Evolutionary conservation across 352 stramenopile genomes (phyloP), one percentile per base, ranked within the genome.

Genomic region (Hyphochytrium catenoides): DNA sequence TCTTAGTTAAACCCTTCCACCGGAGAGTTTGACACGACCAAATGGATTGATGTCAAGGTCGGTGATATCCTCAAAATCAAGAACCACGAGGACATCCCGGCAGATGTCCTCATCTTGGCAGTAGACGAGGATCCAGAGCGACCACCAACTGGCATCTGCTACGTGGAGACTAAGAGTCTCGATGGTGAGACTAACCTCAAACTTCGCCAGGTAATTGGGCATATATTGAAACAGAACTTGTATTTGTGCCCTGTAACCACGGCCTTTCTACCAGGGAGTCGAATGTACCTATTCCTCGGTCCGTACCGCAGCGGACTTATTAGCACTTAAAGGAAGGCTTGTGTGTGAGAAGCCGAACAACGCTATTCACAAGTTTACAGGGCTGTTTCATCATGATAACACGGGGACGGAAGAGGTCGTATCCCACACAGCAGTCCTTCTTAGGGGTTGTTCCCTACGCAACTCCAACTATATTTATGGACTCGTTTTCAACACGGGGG

Each of bases 111-210:
- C 5, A 79, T 92, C 46, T 47, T 92, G 3, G 65, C 52, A 4
- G 64, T 60, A 4, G 69, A 54, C 32, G 75, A 92, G 34, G 64
- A 86, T 12, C 51, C 58, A 1, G 39, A 46, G 1, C 59, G 67
- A 28, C n/a, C n/a, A n/a, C 70, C 74, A 0, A 54, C 54, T 0
- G 74, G 76, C 1, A 78, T 84, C 26, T 86, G 69, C 43, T 90
- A 87, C 38, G 74, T 89, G 18, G 71, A 91, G 53, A 92, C 77
- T 28, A 83, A 86, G 31, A 87, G 71, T 8, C 54, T 92, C n/a
- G 77, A 92, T 40, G 77, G 77, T 21, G 77, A 92, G 46, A 92
- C 77, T 3, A 92, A 92, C 37, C 48, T 93, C 4, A 93, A 93
- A 54, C 58, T 87, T 0, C 54, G 76, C 16, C 60, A 85, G 8